Evolutionary conservation across 257 asterid species (phyloP).

Genomic region (Solanum chaucha): DNA sequence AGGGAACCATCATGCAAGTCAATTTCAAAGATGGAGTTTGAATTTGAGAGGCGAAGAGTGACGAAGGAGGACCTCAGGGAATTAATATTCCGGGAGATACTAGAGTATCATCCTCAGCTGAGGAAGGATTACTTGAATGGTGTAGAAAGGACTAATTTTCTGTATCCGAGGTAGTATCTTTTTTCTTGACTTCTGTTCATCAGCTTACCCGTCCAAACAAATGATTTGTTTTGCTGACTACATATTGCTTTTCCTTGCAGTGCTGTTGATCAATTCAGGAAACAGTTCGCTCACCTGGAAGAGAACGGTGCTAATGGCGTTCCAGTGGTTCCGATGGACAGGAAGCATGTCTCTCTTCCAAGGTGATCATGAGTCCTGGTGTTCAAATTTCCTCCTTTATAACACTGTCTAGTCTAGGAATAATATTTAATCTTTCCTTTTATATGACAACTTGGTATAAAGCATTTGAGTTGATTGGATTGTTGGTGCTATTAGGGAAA

Average conservation of each 20-base stretch:
- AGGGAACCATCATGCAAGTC: constrained; percentile 81
- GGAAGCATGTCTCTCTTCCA: constrained; percentile 76
- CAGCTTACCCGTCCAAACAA: not conserved
- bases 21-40: constrained; percentile 70
- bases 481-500: not conserved
- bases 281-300: constrained; percentile 72
- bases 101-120: constrained; percentile 85
- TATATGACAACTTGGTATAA: not conserved
- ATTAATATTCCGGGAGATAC: constrained; percentile 67
- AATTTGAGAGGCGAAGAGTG: constrained; percentile 80
- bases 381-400: not conserved
- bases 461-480: not conserved
- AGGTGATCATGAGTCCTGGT: constrained; percentile 16
- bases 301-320: constrained; percentile 54
- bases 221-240: not conserved
- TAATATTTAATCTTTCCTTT: not conserved
- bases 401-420: not conserved
- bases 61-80: constrained; percentile 74
- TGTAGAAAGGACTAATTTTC: constrained; percentile 51
- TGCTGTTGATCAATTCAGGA: constrained; percentile 72
- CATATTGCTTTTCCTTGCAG: constrained; percentile 24
- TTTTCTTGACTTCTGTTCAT: not conserved
- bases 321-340: constrained; percentile 43
- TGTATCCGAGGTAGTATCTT: constrained; percentile 53
- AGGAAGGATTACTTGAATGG: constrained; percentile 71